Conservation (phyloP, 2,329 filamentous ascomycete species). For the Pyrenochaeta sp. region DNA sequence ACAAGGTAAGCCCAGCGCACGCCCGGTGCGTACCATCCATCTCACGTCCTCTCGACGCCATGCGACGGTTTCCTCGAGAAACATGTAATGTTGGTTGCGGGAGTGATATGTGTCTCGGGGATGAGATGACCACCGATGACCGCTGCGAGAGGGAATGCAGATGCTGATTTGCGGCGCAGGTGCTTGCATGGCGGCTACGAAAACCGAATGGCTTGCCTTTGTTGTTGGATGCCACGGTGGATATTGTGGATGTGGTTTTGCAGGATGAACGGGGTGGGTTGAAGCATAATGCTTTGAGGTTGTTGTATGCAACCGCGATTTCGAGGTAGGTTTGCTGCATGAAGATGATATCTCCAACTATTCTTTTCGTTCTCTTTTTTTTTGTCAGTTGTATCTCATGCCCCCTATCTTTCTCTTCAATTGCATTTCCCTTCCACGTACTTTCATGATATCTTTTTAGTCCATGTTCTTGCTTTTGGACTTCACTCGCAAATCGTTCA, state of each 20-base stretch:
- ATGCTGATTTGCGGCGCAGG: conserved; percentile 34
- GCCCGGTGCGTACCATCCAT: too few relatives aligned
- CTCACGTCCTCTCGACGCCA: too few relatives aligned
- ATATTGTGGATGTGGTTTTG: conserved; percentile 73
- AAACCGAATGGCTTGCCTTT: conserved; percentile 65
- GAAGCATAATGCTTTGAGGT: conserved; percentile 67
- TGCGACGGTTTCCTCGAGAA: too few relatives aligned
- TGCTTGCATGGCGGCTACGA: conserved; percentile 42
- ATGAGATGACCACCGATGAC: too few relatives aligned
- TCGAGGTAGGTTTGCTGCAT: conserved; percentile 61
- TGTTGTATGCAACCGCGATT: conserved; percentile 77
- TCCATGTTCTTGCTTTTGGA: too few relatives aligned
- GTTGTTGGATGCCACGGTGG: conserved; percentile 78
- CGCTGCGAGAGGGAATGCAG: neutral
- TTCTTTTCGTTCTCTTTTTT: neutral
- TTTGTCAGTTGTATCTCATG: neutral
- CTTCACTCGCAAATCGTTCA: too few relatives aligned
- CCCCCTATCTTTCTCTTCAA: neutral
- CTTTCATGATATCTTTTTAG: too few relatives aligned
- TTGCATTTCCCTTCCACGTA: neutral
- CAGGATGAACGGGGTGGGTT: conserved; percentile 62
- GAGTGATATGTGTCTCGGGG: conserved; percentile 1
- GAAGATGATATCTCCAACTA: conserved; percentile 2
- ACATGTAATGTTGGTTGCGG: neutral
- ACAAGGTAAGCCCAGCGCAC: conserved; percentile 50